Evolutionary conservation across 805 yeast species (phyloP).

Genomic region (Komagataella kurtzmanii): DNA sequence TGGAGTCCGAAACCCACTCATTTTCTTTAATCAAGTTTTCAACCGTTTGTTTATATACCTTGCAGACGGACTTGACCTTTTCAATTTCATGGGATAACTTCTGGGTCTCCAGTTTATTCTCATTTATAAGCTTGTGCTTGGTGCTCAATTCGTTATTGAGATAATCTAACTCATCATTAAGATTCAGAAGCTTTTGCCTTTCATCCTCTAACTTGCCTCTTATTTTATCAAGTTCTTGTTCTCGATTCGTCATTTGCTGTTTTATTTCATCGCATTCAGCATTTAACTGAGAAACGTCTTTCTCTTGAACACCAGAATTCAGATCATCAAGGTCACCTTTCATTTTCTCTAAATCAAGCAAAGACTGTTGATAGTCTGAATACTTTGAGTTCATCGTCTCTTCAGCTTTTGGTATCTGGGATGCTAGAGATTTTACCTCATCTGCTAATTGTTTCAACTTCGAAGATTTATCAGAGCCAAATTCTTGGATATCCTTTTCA

Average conservation of each 20-base stretch:
- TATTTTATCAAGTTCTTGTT: slow-evolving; percentile 10
- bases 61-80: slow-evolving; percentile 25
- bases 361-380: slow-evolving; percentile 45
- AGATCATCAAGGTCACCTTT: slow-evolving; percentile 37
- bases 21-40: slow-evolving; percentile 36
- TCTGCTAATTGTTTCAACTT: slow-evolving; percentile 54
- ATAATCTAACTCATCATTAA: slow-evolving; percentile 66
- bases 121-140: slow-evolving; percentile 30
- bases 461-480: slow-evolving; percentile 63
- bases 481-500: slow-evolving; percentile 73
- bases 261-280: slow-evolving; percentile 10
- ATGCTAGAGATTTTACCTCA: slow-evolving; percentile 31
- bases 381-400: slow-evolving; percentile 28
- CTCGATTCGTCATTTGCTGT: not conserved
- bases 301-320: slow-evolving; percentile 25
- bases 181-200: slow-evolving; percentile 44
- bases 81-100: slow-evolving; percentile 42
- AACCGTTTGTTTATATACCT: slow-evolving; percentile 22
- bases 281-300: slow-evolving; percentile 19
- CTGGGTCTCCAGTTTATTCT: slow-evolving; percentile 37
- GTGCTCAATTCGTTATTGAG: slow-evolving; percentile 29
- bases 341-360: slow-evolving; percentile 60
- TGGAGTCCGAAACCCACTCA: slow-evolving; percentile 64
- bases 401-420: slow-evolving; percentile 22
- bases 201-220: slow-evolving; percentile 34